These are phyloP conservation scores for Elongisporangium anandrum DNA, from an alignment of 352 stramenopile genomes.

Conservation along the genomic window DNA sequence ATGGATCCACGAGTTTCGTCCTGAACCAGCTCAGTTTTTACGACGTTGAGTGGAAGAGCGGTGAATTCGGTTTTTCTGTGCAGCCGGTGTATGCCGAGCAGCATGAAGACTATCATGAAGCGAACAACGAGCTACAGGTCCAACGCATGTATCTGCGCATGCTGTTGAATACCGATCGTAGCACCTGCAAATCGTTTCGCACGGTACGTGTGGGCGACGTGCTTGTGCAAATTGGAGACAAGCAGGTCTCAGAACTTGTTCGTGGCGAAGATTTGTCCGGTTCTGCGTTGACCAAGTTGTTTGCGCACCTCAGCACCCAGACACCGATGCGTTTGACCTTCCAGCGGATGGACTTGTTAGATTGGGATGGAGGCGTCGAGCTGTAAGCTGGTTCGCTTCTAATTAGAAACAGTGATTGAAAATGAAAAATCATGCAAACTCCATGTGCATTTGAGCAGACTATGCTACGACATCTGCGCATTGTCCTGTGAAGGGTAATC, in stretches of 20 bases:
- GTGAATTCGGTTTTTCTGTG: conserved; percentile 73
- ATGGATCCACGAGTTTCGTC: conserved; percentile 51
- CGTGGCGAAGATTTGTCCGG: conserved; percentile 38
- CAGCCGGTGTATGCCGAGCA: conserved; percentile 61
- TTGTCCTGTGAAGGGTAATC: no score
- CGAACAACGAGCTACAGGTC: conserved; percentile 23
- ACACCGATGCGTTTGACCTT: conserved; percentile 62
- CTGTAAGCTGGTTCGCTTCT: conserved; percentile 16
- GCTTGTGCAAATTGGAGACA: conserved; percentile 53
- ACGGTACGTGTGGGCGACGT: conserved; percentile 60
- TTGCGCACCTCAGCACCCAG: conserved; percentile 47
- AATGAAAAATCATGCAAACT: not conserved
- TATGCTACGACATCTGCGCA: no score
- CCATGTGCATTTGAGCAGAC: not conserved
- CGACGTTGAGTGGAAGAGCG: conserved; percentile 49
- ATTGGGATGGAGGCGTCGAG: conserved; percentile 74
- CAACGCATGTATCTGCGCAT: conserved; percentile 58
- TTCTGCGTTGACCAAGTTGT: conserved; percentile 60
- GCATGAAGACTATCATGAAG: conserved; percentile 32
- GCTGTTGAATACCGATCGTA: conserved; percentile 71
- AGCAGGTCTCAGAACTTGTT: conserved; percentile 52
- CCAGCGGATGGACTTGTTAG: conserved; percentile 53
- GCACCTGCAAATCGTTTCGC: conserved; percentile 60
- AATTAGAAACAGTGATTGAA: not conserved
- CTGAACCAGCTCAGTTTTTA: conserved; percentile 53